Percentiles rank a stretch among this genome's conserved stretches.
Evolutionary conservation across 441 rosid genomes (phyloP).

Genomic region (Caryocar brasiliense): DNA sequence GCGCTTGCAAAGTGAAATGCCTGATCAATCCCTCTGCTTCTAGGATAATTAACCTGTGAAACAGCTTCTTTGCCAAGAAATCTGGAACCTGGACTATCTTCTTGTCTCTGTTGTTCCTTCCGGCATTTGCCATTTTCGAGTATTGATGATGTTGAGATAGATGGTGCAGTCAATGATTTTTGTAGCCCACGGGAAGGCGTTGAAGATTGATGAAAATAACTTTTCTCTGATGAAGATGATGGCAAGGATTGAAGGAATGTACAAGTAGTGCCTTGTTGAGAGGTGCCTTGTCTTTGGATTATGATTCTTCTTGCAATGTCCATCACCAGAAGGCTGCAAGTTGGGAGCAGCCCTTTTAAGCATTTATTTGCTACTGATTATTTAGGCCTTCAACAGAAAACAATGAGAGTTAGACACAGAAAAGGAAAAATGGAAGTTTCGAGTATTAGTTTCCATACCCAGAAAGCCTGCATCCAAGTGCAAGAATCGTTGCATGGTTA

Average conservation of each 20-base stretch:
- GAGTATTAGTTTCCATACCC: conserved; percentile 14
- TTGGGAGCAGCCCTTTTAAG: conserved; percentile 24
- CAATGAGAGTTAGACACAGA: not conserved
- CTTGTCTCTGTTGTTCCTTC: not conserved
- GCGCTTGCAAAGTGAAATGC: conserved; percentile 20
- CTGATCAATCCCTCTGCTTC: conserved; percentile 4
- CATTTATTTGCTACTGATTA: conserved; percentile 14
- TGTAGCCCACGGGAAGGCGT: conserved; percentile 9
- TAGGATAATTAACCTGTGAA: conserved; percentile 3
- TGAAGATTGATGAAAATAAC: not conserved
- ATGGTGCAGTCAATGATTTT: conserved; percentile 13
- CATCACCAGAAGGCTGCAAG: conserved; percentile 29
- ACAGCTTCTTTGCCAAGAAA: not conserved
- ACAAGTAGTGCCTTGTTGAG: conserved; percentile 28
- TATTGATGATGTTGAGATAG: conserved; percentile 6
- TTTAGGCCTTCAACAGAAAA: conserved; percentile 19
- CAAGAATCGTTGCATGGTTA: conserved; percentile 29
- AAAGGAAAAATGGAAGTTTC: not conserved
- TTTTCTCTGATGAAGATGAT: not conserved
- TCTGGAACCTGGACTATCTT: conserved; percentile 9
- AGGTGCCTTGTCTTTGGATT: conserved; percentile 30
- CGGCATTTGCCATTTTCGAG: not conserved
- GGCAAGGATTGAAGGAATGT: conserved; percentile 7
- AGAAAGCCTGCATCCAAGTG: conserved; percentile 24
- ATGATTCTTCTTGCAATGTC: conserved; percentile 17